phyloP scores from a whole-genome alignment of 306 rosid genomes.

The Vigna trinervia region DNA sequence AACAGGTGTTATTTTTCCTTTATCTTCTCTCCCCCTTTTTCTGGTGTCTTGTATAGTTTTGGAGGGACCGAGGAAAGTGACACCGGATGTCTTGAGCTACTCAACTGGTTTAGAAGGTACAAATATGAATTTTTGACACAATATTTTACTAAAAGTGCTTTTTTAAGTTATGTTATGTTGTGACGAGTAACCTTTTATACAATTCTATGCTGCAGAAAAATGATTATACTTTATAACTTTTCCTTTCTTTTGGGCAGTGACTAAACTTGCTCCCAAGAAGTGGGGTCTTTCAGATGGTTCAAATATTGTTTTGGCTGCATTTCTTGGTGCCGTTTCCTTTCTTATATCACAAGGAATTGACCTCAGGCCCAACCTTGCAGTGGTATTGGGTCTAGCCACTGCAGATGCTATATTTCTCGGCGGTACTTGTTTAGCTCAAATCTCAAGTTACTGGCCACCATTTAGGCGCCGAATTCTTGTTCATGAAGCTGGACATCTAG shows the following conservation, averaged over 20 bases:
- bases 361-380: conserved; percentile 85
- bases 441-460: conserved; percentile 98
- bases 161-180: conserved; percentile 6
- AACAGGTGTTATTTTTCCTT: conserved; percentile 13
- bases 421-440: conserved; percentile 91
- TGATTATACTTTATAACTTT: conserved; percentile 16
- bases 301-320: conserved; percentile 61
- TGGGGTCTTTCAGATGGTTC: conserved; percentile 93
- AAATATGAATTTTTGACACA: conserved; percentile 34
- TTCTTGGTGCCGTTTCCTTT: conserved; percentile 78
- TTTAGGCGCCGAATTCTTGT: conserved; percentile 77
- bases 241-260: conserved; percentile 54
- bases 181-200: conserved; percentile 20
- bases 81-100: conserved; percentile 77
- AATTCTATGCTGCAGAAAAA: conserved; percentile 23
- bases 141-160: conserved; percentile 34
- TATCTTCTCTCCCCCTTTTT: conserved; percentile 19
- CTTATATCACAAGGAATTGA: conserved; percentile 86
- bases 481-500: conserved; percentile 97
- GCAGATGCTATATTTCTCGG: conserved; percentile 85
- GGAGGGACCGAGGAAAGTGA: conserved; percentile 84
- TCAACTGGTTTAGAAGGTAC: conserved; percentile 95
- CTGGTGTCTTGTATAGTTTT: conserved; percentile 59
- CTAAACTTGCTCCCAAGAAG: conserved; percentile 89
- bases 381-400: conserved; percentile 76